Evolutionary conservation across 176 grass and related monocot genomes (phyloP).

Genomic region (Eleusine indica): DNA sequence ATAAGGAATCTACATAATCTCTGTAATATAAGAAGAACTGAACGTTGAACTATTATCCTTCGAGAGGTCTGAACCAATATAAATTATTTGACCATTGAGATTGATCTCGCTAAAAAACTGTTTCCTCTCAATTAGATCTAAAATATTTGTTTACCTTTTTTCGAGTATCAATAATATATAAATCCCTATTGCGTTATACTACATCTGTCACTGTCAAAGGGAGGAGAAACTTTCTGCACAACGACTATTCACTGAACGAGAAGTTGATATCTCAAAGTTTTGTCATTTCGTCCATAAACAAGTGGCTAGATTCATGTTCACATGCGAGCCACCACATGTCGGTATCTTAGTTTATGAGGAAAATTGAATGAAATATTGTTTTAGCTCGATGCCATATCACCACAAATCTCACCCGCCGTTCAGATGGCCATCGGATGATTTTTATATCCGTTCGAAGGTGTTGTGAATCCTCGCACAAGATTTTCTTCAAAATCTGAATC

Average conservation of each 20-base stretch:
- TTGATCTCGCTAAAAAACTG: too few relatives aligned
- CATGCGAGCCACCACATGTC: slow-evolving; percentile 15
- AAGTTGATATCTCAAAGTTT: slow-evolving; percentile 32
- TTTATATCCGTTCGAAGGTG: neutral
- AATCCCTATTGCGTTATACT: neutral
- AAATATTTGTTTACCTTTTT: neutral
- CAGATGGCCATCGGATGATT: neutral
- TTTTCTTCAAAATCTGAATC: neutral
- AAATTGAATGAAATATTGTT: neutral
- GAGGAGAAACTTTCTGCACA: neutral
- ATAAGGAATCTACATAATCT: too few relatives aligned
- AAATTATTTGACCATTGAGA: too few relatives aligned
- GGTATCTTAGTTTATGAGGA: slow-evolving; percentile 24
- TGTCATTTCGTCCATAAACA: slow-evolving; percentile 4
- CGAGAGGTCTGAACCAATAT: too few relatives aligned
- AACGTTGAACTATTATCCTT: too few relatives aligned
- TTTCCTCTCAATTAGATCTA: neutral
- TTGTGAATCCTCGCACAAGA: neutral
- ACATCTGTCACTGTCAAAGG: neutral
- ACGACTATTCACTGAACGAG: slow-evolving; percentile 11
- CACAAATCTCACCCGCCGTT: neutral
- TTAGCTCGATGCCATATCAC: neutral
- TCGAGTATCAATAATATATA: too few relatives aligned
- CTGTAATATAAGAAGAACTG: too few relatives aligned
- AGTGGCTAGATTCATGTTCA: slow-evolving; percentile 14